These are phyloP conservation scores for Silene vulgaris DNA, from an alignment of 179 eudicot species.

Conservation along the genomic window DNA sequence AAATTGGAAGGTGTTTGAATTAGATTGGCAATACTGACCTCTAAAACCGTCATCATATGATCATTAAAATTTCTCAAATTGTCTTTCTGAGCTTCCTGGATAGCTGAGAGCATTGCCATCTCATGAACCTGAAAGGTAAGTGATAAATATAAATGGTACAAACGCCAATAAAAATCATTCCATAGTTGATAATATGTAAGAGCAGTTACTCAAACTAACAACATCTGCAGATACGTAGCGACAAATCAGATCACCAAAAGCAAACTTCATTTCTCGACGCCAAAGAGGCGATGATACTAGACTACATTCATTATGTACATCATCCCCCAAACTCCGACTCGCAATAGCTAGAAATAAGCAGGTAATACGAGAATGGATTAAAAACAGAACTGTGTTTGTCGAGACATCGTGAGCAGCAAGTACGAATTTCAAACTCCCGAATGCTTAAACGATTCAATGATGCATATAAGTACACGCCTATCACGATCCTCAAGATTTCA, in stretches of 20 bases:
- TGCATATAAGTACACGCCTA: background rate
- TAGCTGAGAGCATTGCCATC: slow-evolving; percentile 93
- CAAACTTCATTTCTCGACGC: background rate
- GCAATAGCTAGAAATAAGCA: background rate
- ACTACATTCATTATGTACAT: background rate
- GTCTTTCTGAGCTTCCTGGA: slow-evolving; percentile 97
- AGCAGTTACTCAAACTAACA: slow-evolving; percentile 4
- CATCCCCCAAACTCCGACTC: background rate
- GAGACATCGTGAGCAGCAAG: background rate
- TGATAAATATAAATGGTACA: background rate
- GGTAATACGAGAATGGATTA: background rate
- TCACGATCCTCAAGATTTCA: slow-evolving; percentile 6
- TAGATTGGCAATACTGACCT: slow-evolving; percentile 50
- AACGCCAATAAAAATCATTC: background rate
- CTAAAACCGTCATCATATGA: slow-evolving; percentile 84
- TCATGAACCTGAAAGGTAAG: slow-evolving; percentile 66
- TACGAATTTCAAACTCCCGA: background rate
- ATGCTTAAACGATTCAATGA: background rate
- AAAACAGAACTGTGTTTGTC: background rate
- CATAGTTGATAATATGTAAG: background rate
- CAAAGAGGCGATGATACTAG: slow-evolving; percentile 1
- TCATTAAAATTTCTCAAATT: slow-evolving; percentile 82
- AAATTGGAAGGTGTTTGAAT: background rate
- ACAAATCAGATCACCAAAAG: slow-evolving; percentile 1
- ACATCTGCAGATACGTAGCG: background rate